Evolutionary conservation across 768 basidiomycete genomes (phyloP), one percentile per base, ranked within the genome.

Genomic region (Mycena indigotica): DNA sequence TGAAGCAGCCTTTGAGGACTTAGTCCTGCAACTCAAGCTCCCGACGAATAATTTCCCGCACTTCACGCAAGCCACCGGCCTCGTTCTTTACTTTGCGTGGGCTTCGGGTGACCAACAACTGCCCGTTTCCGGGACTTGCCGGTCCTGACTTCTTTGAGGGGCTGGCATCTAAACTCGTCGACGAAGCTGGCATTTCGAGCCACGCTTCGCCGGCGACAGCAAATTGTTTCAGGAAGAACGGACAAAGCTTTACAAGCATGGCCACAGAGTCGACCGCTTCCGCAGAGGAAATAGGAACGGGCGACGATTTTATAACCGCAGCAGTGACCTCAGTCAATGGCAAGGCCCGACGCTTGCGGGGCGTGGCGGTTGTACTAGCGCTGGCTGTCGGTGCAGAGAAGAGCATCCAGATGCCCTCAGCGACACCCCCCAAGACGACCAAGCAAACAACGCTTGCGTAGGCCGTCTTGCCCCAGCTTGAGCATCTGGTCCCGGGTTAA

Each of bases 401-500:
- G 38, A 91, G 72, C 92, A 93, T 92, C 89, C 91, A 93, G 17
- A 88, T 82, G 61, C 91, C 89, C 67, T 94, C 91, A n/a, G 92
- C 92, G 26, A 94, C 83, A 10, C 88, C 87, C n/a, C 25, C 81
- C 80, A 5, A 94, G 80, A 19, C 92, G 84, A 50, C 91, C 91
- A 6, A 94, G 77, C 28, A 93, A 69, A 62, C 88, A 91, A 32
- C 91, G 78, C 56, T 88, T 80, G 57, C 89, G 80, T 74, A 89
- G 81, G 67, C 90, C 91, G 56, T 92, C 90, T 66, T 91, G 90
- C 39, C 85, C 78, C 54, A 92, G 73, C 71, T 86, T 88, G 40
- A 86, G 70, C 60, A 91, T 76, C 62, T 88, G 82, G 52, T 89
- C 89, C 57, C 79, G 83, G 40, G 82, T 83, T 63, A 89, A 72